These are phyloP conservation scores for Sporobolomyces pararoseus DNA, from an alignment of 768 basidiomycete genomes.

Conservation along the genomic window DNA sequence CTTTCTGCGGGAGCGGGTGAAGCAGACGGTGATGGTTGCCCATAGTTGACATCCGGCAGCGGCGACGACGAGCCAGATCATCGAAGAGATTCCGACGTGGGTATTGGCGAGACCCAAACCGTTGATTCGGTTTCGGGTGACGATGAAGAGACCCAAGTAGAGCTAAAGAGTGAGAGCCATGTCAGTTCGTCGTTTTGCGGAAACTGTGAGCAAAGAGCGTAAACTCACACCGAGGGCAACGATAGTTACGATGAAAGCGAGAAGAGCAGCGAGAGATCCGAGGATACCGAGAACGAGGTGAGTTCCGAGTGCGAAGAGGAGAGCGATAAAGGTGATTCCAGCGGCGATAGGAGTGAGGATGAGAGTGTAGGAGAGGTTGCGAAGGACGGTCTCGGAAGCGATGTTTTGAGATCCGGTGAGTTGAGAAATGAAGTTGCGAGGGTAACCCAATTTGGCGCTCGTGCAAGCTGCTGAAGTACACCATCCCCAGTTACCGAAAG, in stretches of 20 bases:
- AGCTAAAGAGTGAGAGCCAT: not conserved
- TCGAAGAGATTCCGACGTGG: not conserved
- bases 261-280: conserved; percentile 45
- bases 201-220: conserved; percentile 3
- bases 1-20: conserved; percentile 29
- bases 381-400: conserved; percentile 10
- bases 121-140: conserved; percentile 27
- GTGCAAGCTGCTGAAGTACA: conserved; percentile 4
- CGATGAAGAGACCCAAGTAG: conserved; percentile 35
- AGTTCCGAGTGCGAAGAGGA: conserved; percentile 48
- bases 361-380: conserved; percentile 45
- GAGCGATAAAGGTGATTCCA: conserved; percentile 48
- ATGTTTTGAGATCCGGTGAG: not conserved
- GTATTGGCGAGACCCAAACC: conserved; percentile 19
- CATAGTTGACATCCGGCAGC: conserved; percentile 26
- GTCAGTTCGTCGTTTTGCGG: no score
- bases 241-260: conserved; percentile 48
- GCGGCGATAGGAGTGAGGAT: conserved; percentile 49
- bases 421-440: not conserved
- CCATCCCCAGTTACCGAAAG: conserved; percentile 34
- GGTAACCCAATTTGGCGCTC: conserved; percentile 15
- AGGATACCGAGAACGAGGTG: conserved; percentile 48
- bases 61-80: conserved; percentile 39
- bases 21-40: conserved; percentile 28
- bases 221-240: conserved; percentile 48